Conservation (phyloP, 768 basidiomycete genomes). For the Trametes elegans region DNA sequence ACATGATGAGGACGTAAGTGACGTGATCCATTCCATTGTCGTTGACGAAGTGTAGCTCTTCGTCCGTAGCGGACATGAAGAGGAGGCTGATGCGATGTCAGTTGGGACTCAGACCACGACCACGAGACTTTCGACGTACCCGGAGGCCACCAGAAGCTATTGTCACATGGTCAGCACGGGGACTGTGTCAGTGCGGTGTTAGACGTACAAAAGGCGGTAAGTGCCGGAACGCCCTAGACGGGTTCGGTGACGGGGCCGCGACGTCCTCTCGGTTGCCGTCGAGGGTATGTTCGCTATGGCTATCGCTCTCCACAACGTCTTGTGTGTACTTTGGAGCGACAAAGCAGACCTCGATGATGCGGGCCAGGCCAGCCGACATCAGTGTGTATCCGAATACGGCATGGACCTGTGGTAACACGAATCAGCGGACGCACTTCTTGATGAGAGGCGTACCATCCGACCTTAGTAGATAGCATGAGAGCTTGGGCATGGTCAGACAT, state of each 20-base stretch:
- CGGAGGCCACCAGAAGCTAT: conserved; percentile 72
- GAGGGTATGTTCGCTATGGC: conserved; percentile 65
- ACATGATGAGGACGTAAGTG: conserved; percentile 83
- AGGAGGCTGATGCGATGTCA: conserved; percentile 48
- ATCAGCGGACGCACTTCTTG: not conserved
- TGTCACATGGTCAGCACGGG: not conserved
- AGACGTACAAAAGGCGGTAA: conserved; percentile 82
- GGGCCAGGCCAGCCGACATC: conserved; percentile 76
- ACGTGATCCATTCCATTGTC: conserved; percentile 85
- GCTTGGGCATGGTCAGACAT: conserved; percentile 90
- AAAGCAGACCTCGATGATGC: conserved; percentile 85
- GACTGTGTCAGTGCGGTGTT: not conserved
- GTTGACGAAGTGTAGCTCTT: conserved; percentile 74
- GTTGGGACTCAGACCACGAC: not conserved
- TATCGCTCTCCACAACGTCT: conserved; percentile 45
- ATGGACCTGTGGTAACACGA: conserved; percentile 84
- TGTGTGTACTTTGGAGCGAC: conserved; percentile 42
- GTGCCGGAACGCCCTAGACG: conserved; percentile 72
- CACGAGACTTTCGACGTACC: conserved; percentile 40
- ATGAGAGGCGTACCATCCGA: conserved; percentile 26
- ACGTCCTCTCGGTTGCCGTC: conserved; percentile 35
- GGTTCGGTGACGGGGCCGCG: conserved; percentile 28
- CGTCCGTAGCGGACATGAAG: conserved; percentile 94
- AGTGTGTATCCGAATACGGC: conserved; percentile 81
- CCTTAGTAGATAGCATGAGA: conserved; percentile 80